Base-by-base conservation (phyloP, 495 filamentous ascomycete species). In the Xylaria castorea region DNA sequence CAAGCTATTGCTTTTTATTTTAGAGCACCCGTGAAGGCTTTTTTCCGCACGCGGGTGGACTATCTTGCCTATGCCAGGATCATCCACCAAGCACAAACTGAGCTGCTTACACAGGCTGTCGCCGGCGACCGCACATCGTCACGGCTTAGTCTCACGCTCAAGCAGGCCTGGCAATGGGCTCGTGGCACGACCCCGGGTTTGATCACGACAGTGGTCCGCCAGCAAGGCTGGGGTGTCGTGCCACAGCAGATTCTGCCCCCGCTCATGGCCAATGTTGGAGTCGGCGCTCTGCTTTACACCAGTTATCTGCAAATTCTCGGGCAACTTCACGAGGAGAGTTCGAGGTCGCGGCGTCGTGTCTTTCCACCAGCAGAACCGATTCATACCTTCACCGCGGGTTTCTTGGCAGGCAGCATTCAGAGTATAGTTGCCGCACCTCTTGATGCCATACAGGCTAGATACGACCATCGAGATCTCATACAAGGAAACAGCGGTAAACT, bases 241-340 rank as follows among this genome's bases (percentile, higher is more conserved):
- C 94, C 94, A 1, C 91, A 95, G 72, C 94, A 97, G 82, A 89
- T 97, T 27, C 85, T 97, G 25, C 94, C 94, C 64, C 94, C 94
- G 60, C 82, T 97, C 40, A 80, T 97, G 46, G 94, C 94, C 44
- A 97, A 97, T 81, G 90, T 93, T 22, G 93, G 89, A 3, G 89
- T 97, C 70, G 94, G 94, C 20, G 94, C 93, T 27, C 87, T 97
- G 11, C 86, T 97, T 8, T 97, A 97, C 78, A 97, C 94, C 20
- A 90, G 89, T 48, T 97, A 97, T 76, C 90, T 97, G 40, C 93
- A 96, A 74, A 88, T 91, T 53, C 86, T 97, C 20, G 91, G 90
- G 20, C 75, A 79, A 18, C 85, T 97, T 5, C 91, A 97, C 76
- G 87, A 91, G 65, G 93, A 93, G 14, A 89, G 91, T 50, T 89